phyloP scores from a whole-genome alignment of 352 stramenopile species.

The Hyaloperonospora brassicae region DNA sequence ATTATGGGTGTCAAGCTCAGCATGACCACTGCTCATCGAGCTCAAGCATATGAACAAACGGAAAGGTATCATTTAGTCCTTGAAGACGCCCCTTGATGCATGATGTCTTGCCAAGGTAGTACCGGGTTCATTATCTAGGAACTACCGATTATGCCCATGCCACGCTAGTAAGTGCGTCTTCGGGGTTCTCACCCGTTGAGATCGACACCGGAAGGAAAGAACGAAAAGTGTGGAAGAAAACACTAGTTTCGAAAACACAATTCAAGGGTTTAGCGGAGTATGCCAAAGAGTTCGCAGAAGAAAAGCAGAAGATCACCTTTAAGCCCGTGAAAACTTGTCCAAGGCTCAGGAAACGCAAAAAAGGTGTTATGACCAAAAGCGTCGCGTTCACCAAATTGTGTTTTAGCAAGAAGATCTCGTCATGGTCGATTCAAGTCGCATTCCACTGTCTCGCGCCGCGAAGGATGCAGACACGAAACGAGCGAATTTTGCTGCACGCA shows the following conservation, averaged over 20 bases:
- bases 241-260: not conserved
- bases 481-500: not conserved
- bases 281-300: not conserved
- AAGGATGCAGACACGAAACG: not conserved
- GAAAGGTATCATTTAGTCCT: conserved; percentile 6
- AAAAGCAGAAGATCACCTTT: not conserved
- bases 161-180: conserved; percentile 11
- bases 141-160: conserved; percentile 13
- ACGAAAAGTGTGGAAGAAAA: not conserved
- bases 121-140: conserved; percentile 1
- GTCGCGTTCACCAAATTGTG: not conserved
- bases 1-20: conserved; percentile 7
- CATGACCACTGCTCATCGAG: conserved; percentile 9
- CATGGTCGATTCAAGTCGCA: not conserved
- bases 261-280: not conserved
- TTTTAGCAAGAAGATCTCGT: not conserved
- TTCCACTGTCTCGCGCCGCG: not conserved
- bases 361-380: conserved; percentile 1
- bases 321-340: not conserved
- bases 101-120: not conserved
- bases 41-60: conserved; percentile 5
- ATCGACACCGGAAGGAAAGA: not conserved
- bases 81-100: conserved; percentile 7
- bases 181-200: conserved; percentile 8
- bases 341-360: not conserved